Conservation (phyloP, 345 rosid species). For the Noccaea caerulescens region DNA sequence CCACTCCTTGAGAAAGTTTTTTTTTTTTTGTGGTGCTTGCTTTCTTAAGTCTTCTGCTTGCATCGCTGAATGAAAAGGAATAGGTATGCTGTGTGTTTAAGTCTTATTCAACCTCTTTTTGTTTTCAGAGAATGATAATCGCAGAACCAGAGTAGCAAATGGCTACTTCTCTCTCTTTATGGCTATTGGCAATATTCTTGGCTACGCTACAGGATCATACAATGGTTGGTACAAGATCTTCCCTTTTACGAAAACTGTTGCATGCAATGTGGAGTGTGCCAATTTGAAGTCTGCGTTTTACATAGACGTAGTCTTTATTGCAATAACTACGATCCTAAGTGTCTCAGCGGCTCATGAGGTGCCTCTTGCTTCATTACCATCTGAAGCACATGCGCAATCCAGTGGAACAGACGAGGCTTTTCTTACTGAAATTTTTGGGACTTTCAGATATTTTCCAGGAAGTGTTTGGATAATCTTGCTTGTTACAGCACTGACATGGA, state of each 20-base stretch:
- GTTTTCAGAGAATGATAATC: slow-evolving; percentile 77
- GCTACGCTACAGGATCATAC: slow-evolving; percentile 87
- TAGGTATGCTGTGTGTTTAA: neutral
- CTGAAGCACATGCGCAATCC: slow-evolving; percentile 56
- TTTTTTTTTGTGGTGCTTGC: too few relatives aligned
- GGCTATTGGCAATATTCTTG: slow-evolving; percentile 94
- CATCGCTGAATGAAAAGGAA: too few relatives aligned
- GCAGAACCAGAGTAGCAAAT: slow-evolving; percentile 90
- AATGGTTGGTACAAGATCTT: slow-evolving; percentile 90
- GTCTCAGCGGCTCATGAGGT: slow-evolving; percentile 70
- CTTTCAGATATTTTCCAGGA: slow-evolving; percentile 74
- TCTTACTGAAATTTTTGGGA: slow-evolving; percentile 84
- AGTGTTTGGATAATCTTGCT: slow-evolving; percentile 67
- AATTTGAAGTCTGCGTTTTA: slow-evolving; percentile 95
- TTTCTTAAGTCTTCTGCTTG: too few relatives aligned
- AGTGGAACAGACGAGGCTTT: slow-evolving; percentile 75
- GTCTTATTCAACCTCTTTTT: slow-evolving; percentile 35
- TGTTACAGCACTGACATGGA: slow-evolving; percentile 87
- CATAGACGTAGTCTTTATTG: slow-evolving; percentile 70
- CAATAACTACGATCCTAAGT: slow-evolving; percentile 66
- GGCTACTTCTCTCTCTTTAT: slow-evolving; percentile 92
- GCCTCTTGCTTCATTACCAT: slow-evolving; percentile 50
- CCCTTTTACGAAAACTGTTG: slow-evolving; percentile 73
- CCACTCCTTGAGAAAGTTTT: neutral
- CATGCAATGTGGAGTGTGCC: slow-evolving; percentile 80